Evolutionary conservation across 352 stramenopile species (phyloP).

Genomic region (Phytophthora podocarpi): DNA sequence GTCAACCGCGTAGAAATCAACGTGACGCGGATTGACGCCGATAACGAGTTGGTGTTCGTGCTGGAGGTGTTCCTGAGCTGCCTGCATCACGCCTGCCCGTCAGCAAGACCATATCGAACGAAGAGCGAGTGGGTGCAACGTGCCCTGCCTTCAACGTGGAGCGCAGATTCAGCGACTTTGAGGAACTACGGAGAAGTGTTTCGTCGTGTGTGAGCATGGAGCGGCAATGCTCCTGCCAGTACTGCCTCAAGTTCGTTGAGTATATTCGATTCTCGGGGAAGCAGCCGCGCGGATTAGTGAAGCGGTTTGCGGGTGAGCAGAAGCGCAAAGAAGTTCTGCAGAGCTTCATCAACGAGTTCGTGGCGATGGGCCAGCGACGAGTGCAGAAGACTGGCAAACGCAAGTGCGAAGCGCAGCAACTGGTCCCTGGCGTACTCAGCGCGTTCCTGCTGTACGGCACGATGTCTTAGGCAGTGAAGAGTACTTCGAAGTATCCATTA

Average conservation of each 20-base stretch:
- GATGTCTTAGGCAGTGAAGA: conserved; percentile 11
- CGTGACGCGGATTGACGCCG: conserved; percentile 23
- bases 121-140: neutral
- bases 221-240: conserved; percentile 45
- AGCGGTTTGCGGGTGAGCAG: conserved; percentile 29
- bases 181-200: conserved; percentile 40
- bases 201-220: conserved; percentile 38
- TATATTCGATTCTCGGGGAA: conserved; percentile 44
- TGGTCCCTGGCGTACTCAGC: conserved; percentile 42
- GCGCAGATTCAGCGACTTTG: conserved; percentile 55
- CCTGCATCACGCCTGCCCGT: conserved; percentile 33
- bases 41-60: conserved; percentile 42
- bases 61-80: conserved; percentile 47
- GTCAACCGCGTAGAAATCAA: conserved; percentile 53
- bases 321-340: conserved; percentile 44
- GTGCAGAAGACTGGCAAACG: conserved; percentile 22
- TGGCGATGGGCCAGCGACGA: conserved; percentile 34
- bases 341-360: conserved; percentile 46
- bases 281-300: conserved; percentile 42
- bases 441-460: conserved; percentile 35
- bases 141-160: conserved; percentile 43
- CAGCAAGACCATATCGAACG: conserved; percentile 11
- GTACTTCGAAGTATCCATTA: no score
- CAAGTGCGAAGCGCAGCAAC: conserved; percentile 38
- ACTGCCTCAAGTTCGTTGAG: conserved; percentile 53